These are phyloP conservation scores for Pichia ethanolica DNA, from an alignment of 805 yeast species.

Conservation along the genomic window DNA sequence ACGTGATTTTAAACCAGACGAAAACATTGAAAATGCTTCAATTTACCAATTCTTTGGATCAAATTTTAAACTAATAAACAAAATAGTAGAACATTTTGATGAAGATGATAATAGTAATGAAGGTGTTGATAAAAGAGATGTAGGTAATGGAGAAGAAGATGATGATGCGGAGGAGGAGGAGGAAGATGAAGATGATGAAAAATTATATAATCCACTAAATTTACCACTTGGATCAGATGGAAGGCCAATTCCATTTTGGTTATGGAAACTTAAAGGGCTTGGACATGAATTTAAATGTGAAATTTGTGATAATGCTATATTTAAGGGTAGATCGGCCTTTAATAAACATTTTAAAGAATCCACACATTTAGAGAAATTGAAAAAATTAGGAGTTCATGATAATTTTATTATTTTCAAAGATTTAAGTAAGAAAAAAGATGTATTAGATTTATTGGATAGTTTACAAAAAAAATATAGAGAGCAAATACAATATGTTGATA, in stretches of 20 bases:
- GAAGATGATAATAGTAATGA: conserved; percentile 21
- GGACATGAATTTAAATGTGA: conserved; percentile 71
- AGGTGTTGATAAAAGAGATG: conserved; percentile 17
- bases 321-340: conserved; percentile 66
- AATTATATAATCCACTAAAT: conserved; percentile 39
- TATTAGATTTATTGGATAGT: conserved; percentile 46
- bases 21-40: conserved; percentile 2
- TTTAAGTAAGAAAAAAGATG: conserved; percentile 63
- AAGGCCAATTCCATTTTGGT: conserved; percentile 87
- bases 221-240: conserved; percentile 86
- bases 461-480: conserved; percentile 32
- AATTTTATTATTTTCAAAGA: conserved; percentile 45
- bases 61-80: background rate
- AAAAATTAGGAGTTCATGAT: conserved; percentile 63
- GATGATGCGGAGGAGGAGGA: conserved; percentile 18
- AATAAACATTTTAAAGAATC: conserved; percentile 68
- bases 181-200: conserved; percentile 27
- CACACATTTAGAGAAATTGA: conserved; percentile 66
- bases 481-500: conserved; percentile 38
- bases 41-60: conserved; percentile 18
- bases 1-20: conserved; percentile 26
- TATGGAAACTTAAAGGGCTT: conserved; percentile 82
- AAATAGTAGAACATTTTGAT: background rate
- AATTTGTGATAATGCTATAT: conserved; percentile 70
- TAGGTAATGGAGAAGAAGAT: conserved; percentile 18